Percentiles rank a stretch among this genome's conserved stretches.
Conservation (phyloP, 2,329 filamentous ascomycete genomes). For the Trichoderma atroviride region DNA sequence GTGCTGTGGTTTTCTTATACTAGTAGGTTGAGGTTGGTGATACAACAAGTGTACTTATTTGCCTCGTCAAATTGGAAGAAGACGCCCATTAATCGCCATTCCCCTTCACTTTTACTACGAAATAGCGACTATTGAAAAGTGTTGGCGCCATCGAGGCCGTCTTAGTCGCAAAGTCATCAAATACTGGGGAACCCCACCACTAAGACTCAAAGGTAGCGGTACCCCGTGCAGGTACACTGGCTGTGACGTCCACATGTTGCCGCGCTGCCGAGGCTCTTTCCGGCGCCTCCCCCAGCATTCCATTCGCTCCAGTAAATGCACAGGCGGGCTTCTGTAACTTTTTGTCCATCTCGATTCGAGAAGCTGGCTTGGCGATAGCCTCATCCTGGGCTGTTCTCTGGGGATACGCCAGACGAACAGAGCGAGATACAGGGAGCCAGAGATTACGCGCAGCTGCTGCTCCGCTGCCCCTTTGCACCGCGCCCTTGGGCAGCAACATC, state of each 20-base stretch:
- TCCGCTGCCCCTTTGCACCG: neutral
- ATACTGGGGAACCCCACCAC: neutral
- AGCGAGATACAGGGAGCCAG: neutral
- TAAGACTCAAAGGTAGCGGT: neutral
- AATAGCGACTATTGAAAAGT: neutral
- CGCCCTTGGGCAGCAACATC: neutral
- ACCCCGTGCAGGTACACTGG: neutral
- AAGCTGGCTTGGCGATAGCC: constrained; percentile 7
- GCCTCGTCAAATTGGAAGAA: neutral
- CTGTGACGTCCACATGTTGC: constrained; percentile 13
- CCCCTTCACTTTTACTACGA: too few species aligned
- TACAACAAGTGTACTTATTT: neutral
- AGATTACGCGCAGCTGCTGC: neutral
- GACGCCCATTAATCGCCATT: too few species aligned
- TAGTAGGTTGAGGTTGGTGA: neutral
- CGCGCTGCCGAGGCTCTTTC: constrained; percentile 19
- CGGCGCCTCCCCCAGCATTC: neutral
- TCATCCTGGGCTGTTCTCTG: constrained; percentile 7
- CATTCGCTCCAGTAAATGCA: neutral
- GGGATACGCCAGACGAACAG: neutral
- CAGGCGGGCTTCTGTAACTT: constrained; percentile 11
- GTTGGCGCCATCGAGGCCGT: neutral
- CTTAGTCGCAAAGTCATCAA: neutral
- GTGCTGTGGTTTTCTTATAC: neutral
- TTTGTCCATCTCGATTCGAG: neutral